These are phyloP conservation scores for Graphium sp. DNA, from an alignment of 2,329 filamentous ascomycete genomes.

Conservation along the genomic window DNA sequence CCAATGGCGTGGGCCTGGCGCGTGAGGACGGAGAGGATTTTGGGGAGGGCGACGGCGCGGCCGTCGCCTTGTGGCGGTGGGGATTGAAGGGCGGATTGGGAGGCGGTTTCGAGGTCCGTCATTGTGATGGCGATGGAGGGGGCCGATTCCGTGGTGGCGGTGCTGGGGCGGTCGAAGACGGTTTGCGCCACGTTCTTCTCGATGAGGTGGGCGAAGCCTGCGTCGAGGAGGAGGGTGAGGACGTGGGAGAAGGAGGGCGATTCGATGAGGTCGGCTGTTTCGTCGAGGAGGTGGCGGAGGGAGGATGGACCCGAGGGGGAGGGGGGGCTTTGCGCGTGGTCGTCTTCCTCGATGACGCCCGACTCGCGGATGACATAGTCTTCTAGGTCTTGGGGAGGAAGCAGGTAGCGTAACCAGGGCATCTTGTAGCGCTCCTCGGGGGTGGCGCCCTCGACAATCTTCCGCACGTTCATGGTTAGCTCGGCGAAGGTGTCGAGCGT, in stretches of 20 bases:
- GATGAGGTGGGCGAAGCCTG: conserved; percentile 70
- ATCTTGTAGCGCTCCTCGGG: conserved; percentile 19
- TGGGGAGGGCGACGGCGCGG: conserved; percentile 60
- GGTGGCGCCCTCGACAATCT: conserved; percentile 57
- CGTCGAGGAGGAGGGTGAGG: conserved; percentile 69
- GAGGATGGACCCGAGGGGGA: conserved; percentile 38
- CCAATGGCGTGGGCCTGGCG: conserved; percentile 84
- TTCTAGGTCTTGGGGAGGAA: conserved; percentile 67
- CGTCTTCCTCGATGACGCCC: conserved; percentile 44
- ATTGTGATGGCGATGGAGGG: conserved; percentile 6
- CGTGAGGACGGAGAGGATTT: conserved; percentile 76
- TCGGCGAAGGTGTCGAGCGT: conserved; percentile 66
- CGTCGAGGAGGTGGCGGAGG: conserved; percentile 75
- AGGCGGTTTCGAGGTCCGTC: conserved; percentile 4
- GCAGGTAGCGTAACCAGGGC: conserved; percentile 71
- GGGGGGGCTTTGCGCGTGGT: conserved; percentile 9
- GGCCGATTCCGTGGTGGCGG: conserved; percentile 10
- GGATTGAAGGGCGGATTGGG: too few species aligned
- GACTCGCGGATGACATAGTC: conserved; percentile 73
- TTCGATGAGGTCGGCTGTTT: conserved; percentile 90
- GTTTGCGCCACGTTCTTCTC: conserved; percentile 66
- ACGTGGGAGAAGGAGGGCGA: conserved; percentile 84
- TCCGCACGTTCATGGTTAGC: conserved; percentile 68
- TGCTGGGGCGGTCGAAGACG: conserved; percentile 49
- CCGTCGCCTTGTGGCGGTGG: conserved; percentile 33